Conservation (phyloP, 129 eudicot genomes). For the Chrysanthemum lavandulifolium region DNA sequence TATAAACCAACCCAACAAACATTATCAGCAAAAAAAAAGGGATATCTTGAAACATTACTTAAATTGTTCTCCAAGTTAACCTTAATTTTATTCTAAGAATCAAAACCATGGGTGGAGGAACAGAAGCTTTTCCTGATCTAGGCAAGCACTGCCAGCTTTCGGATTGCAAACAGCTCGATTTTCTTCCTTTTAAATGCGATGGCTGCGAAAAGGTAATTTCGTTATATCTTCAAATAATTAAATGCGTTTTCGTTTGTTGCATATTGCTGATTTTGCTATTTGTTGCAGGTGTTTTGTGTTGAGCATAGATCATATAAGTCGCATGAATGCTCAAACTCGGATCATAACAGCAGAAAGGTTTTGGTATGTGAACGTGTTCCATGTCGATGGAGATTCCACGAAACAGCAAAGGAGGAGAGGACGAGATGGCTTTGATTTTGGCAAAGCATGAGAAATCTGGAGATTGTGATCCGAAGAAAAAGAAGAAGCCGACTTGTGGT, state of each 20-base stretch:
- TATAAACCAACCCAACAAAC: background rate
- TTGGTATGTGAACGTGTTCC: conserved; percentile 77
- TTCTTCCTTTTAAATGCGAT: conserved; percentile 81
- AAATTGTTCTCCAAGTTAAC: conserved; percentile 24
- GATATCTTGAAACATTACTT: background rate
- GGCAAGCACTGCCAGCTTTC: conserved; percentile 74
- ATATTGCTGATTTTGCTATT: background rate
- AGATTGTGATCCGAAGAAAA: conserved; percentile 80
- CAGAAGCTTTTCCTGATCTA: conserved; percentile 86
- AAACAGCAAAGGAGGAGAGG: conserved; percentile 40
- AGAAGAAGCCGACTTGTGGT: conserved; percentile 76
- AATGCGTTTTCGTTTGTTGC: background rate
- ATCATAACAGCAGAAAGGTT: conserved; percentile 72
- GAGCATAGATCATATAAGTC: conserved; percentile 79
- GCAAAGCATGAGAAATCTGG: conserved; percentile 61
- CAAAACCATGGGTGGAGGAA: conserved; percentile 72
- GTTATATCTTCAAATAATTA: background rate
- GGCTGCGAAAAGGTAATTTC: conserved; percentile 63
- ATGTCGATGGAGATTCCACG: conserved; percentile 71
- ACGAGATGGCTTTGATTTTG: conserved; percentile 46
- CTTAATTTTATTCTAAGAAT: background rate
- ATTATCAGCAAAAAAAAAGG: conserved; percentile 3
- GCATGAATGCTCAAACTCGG: conserved; percentile 72
- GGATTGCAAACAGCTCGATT: conserved; percentile 84
- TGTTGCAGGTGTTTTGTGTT: conserved; percentile 66